Evolutionary conservation across 2,329 filamentous ascomycete species (phyloP).

Genomic region (Tolypocladium tundrense): DNA sequence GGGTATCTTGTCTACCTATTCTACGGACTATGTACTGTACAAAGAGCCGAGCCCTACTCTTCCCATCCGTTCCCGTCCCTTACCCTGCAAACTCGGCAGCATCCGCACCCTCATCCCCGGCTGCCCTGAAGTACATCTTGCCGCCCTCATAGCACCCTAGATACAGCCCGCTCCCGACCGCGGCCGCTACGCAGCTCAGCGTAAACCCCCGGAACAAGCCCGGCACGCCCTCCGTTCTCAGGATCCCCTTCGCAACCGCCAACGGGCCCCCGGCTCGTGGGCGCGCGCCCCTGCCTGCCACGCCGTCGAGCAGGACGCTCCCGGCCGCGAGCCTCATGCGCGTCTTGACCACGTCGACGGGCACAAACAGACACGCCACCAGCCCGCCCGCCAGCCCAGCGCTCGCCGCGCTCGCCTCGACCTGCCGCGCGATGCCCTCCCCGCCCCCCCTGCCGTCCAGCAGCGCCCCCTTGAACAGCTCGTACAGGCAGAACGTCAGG

Average conservation of each 20-base stretch:
- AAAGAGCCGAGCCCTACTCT: background rate
- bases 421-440: background rate
- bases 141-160: slow-evolving; percentile 4
- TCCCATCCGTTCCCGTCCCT: background rate
- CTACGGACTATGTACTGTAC: background rate
- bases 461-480: slow-evolving; percentile 2
- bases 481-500: slow-evolving; percentile 5
- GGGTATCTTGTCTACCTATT: background rate
- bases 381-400: slow-evolving; percentile 5
- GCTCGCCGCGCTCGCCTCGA: slow-evolving; percentile 4
- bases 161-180: slow-evolving; percentile 2
- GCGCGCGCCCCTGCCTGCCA: background rate
- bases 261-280: background rate
- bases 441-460: background rate
- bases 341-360: slow-evolving; percentile 10
- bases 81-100: background rate
- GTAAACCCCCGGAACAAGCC: slow-evolving; percentile 3
- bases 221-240: background rate
- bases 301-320: background rate
- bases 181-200: slow-evolving; percentile 2
- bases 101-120: background rate
- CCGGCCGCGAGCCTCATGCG: slow-evolving; percentile 10
- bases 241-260: background rate
- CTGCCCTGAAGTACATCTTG: slow-evolving; percentile 2
- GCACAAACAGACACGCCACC: slow-evolving; percentile 7